A percentile compares a stretch with the other conserved stretches of the same genome.
These are phyloP conservation scores for Acanthamoeba healyi DNA, from an alignment of 208 protist species.

Conservation along the genomic window DNA sequence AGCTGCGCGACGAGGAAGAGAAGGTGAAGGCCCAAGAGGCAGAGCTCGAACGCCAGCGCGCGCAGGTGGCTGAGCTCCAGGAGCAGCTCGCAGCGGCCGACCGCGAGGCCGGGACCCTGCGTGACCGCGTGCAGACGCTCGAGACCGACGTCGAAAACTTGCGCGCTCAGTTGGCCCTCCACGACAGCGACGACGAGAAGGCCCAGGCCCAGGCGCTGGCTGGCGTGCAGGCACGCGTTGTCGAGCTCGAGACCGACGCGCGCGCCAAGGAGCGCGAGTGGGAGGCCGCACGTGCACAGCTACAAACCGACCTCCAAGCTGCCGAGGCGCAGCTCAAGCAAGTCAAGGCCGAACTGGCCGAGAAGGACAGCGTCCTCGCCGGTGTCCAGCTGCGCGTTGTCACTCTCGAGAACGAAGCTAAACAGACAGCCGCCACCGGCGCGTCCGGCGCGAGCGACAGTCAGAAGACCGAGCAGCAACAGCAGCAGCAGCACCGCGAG, in stretches of 20 bases:
- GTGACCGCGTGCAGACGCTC: not conserved
- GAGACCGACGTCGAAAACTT: not conserved
- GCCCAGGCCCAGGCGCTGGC: not conserved
- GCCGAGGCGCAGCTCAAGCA: not conserved
- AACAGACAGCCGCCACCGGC: not conserved
- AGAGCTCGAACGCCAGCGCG: not conserved
- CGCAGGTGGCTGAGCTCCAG: not conserved
- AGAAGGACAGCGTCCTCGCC: conserved; percentile 2
- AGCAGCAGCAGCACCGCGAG: no score
- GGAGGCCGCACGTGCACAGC: not conserved
- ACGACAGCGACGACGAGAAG: not conserved
- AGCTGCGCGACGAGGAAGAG: conserved; percentile 14
- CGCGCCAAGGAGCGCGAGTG: not conserved
- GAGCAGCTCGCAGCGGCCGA: not conserved
- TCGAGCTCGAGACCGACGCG: no score
- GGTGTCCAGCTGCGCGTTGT: not conserved
- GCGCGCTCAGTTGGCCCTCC: not conserved
- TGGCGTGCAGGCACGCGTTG: no score
- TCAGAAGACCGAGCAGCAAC: no score
- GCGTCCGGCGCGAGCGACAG: not conserved
- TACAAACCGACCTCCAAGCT: not conserved
- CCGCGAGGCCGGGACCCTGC: not conserved
- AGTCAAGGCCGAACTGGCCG: not conserved
- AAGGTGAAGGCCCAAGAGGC: conserved; percentile 10
- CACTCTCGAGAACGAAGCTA: not conserved